Base-by-base conservation (phyloP, 164 flowering plant species). In the Nymphaea thermarum region DNA sequence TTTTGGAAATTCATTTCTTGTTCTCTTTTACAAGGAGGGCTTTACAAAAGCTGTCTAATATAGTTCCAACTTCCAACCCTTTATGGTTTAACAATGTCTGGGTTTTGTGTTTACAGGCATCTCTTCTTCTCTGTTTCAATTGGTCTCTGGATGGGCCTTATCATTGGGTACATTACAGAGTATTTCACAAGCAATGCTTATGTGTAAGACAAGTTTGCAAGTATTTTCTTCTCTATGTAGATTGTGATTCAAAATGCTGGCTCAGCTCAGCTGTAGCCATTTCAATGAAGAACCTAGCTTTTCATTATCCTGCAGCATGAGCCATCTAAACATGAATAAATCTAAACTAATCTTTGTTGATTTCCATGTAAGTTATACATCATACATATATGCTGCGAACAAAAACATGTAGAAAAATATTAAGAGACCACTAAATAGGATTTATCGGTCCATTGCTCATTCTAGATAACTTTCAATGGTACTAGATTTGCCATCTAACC, bases 41-140 rank as follows among this genome's bases (percentile, higher is more conserved):
- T 45, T 45, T 10, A 5, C 53, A 47, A 47, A 47, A 7, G 55
- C 12, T 6, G 55, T 47, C 55, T 47, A 25, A 25, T 47, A 12
- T 2, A 47, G 12, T 47, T 47, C 11, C 5, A 47, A 6, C 36
- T 1, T n/a, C n/a, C n/a, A n/a, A n/a, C 36, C 36, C 1, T 25
- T 25, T 25, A 25, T 25, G 36, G 36, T 25, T 25, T 25, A 25
- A 25, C 36, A 25, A 25, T 25, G 7, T 47, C 55, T 47, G 7
- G 55, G 55, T 61, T 12, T 36, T 65, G 44, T 57, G 16, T 11
- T 36, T n/a, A 43, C 69, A 71, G 73, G 73, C 61, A 71, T 45
- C 73, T 71, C 16, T 71, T 71, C 43, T 71, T 71, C 73, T 71
- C 69, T 71, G 73, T 71, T 61, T 44, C 73, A 36, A 62, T 71